Conservation (phyloP, 2,329 filamentous ascomycete species). For the Macrophomina tecta region DNA sequence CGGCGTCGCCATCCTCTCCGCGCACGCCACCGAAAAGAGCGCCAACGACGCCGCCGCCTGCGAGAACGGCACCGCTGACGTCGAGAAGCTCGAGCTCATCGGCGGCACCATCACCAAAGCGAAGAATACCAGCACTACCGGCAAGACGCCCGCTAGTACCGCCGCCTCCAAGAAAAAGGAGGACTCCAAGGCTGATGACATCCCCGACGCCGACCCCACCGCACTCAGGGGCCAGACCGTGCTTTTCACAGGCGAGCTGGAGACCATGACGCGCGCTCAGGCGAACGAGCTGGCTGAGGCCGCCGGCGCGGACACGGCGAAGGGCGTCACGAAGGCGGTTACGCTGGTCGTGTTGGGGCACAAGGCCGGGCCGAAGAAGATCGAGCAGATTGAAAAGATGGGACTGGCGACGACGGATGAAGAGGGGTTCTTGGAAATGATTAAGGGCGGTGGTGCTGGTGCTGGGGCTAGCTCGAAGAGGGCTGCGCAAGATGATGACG, state of each 20-base stretch:
- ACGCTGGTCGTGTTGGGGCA: conserved; percentile 13
- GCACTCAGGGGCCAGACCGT: neutral
- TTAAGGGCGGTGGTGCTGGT: conserved; percentile 1
- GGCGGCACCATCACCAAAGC: conserved; percentile 19
- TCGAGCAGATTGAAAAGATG: conserved; percentile 3
- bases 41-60: neutral
- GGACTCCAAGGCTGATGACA: neutral
- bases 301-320: neutral
- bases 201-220: neutral
- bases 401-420: neutral
- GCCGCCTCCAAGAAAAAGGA: neutral
- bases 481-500: conserved; percentile 12
- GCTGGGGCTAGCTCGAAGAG: conserved; percentile 14
- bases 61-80: neutral
- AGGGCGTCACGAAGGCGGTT: neutral
- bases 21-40: conserved; percentile 1
- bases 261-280: conserved; percentile 8
- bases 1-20: conserved; percentile 1
- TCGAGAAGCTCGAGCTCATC: neutral
- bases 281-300: conserved; percentile 9
- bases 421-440: neutral
- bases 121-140: neutral
- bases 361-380: neutral
- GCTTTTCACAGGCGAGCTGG: conserved; percentile 8
- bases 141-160: conserved; percentile 4